phyloP scores from a whole-genome alignment of 169 alveolate genomes.

The Plasmodium fragile region DNA sequence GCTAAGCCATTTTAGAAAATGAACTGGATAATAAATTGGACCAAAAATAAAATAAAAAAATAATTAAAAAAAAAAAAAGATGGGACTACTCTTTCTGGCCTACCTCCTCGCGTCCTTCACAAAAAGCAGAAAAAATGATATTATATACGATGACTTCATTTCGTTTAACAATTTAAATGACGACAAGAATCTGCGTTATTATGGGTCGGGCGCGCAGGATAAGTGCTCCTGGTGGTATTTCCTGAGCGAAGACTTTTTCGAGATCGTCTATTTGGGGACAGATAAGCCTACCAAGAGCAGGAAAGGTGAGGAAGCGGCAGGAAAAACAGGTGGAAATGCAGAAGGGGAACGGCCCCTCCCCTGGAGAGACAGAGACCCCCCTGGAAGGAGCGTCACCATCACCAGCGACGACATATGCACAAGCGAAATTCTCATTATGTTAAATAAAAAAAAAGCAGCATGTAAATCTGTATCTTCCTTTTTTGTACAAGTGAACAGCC shows the following conservation, averaged over 20 bases:
- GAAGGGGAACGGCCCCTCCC: not conserved
- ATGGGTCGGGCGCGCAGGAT: constrained; percentile 5
- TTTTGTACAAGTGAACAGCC: constrained; percentile 12
- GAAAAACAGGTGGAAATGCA: not conserved
- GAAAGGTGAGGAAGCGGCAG: not conserved
- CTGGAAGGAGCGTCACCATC: constrained; percentile 5
- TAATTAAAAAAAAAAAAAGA: not conserved
- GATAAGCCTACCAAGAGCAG: constrained; percentile 13
- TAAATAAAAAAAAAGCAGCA: constrained; percentile 21
- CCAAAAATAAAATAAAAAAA: not conserved
- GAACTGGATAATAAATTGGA: not conserved
- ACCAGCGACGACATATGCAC: constrained; percentile 18
- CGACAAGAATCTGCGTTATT: constrained; percentile 29
- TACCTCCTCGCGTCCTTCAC: constrained; percentile 26
- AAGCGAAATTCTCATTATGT: constrained; percentile 32
- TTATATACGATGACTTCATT: not conserved
- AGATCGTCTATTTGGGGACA: constrained; percentile 15
- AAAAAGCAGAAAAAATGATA: not conserved
- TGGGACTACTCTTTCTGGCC: constrained; percentile 2
- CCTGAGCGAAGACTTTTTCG: constrained; percentile 47
- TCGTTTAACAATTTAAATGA: constrained; percentile 44
- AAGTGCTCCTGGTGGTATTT: constrained; percentile 56
- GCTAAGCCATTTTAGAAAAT: not conserved
- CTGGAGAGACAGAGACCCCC: not conserved
- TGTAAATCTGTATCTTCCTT: constrained; percentile 33